These are phyloP conservation scores for Pythium periplocum DNA, from an alignment of 352 stramenopile genomes.

Conservation along the genomic window DNA sequence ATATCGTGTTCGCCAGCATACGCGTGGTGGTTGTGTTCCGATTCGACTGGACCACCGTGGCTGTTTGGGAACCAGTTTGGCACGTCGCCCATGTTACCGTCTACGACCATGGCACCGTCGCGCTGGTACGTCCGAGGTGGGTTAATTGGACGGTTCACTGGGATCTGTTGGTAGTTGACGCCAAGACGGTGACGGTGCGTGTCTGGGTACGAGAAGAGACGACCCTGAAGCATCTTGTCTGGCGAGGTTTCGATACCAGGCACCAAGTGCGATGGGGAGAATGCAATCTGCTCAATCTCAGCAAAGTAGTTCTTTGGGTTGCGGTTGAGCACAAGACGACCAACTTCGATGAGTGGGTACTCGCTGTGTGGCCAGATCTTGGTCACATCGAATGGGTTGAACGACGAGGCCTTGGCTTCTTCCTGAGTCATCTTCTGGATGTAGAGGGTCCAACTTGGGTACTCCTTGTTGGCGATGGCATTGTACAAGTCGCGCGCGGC, in stretches of 20 bases:
- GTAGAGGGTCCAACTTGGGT: slow-evolving; percentile 74
- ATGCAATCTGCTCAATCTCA: slow-evolving; percentile 90
- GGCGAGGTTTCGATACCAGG: slow-evolving; percentile 83
- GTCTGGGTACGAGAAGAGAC: slow-evolving; percentile 88
- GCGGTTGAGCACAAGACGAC: slow-evolving; percentile 74
- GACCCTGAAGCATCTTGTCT: slow-evolving; percentile 89
- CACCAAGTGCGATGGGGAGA: slow-evolving; percentile 83
- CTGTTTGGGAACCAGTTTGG: slow-evolving; percentile 91
- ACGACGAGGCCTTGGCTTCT: slow-evolving; percentile 46
- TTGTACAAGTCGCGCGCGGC: slow-evolving; percentile 85
- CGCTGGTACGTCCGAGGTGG: slow-evolving; percentile 74
- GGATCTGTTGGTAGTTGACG: slow-evolving; percentile 88
- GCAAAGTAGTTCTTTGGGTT: slow-evolving; percentile 89
- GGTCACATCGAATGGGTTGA: slow-evolving; percentile 87
- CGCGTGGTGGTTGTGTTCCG: slow-evolving; percentile 3
- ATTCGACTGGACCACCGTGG: slow-evolving; percentile 43
- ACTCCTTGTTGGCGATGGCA: slow-evolving; percentile 63
- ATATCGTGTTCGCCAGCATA: slow-evolving; percentile 29
- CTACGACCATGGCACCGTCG: slow-evolving; percentile 74
- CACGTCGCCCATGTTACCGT: slow-evolving; percentile 59
- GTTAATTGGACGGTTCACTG: slow-evolving; percentile 83
- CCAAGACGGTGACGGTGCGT: slow-evolving; percentile 86
- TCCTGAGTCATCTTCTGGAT: slow-evolving; percentile 84
- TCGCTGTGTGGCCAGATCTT: slow-evolving; percentile 86
- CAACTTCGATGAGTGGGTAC: slow-evolving; percentile 79